Evolutionary conservation across 495 filamentous ascomycete genomes (phyloP), one percentile per base, ranked within the genome.

Genomic region (Penicillium malachiteum): DNA sequence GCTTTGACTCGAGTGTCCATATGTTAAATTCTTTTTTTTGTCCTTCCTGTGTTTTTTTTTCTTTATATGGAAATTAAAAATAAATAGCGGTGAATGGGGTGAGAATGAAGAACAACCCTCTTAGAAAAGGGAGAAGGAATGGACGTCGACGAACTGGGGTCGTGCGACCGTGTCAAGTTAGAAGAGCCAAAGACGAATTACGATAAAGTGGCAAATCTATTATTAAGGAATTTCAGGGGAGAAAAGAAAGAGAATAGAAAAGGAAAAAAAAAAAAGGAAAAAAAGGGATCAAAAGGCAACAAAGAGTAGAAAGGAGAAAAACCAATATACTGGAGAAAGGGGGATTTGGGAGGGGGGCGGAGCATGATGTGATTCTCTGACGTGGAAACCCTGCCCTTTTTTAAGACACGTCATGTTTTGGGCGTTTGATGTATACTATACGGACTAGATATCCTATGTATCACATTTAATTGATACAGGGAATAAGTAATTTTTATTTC

Each of bases 381-480:
- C 60, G 60, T 63, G 60, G 59, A 55, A 50, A n/a, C 42, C 42
- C 39, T 26, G 21, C 21, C 21, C 21, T 26, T 26, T 50, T 38
- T 45, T 21, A 44, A 48, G 60, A 65, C 61, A 67, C 64, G 64
- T 67, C 64, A 67, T 67, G 58, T 49, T 50, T 30, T 42, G 17
- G 42, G 21, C 21, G 21, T 26, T 26, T 26, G 21, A 30, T 32
- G 21, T 46, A 41, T 51, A 10, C n/a, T 26, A 26, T 26, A 26
- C 21, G 21, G 21, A 26, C 1, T 32, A 47, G 17, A 47, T 43
- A 16, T 43, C 9, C 44, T 47, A n/a, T 32, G 18, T 31, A 11
- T 14, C 26, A 18, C 26, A 47, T 47, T 11, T 47, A 14, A 43
- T 8, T 16, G 2, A 12, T 13, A 26, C 21, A 26, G 21, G 4